Percentiles rank a stretch among this genome's conserved stretches.
These are phyloP conservation scores for Litchi chinensis DNA, from an alignment of 345 rosid genomes.

Conservation along the genomic window DNA sequence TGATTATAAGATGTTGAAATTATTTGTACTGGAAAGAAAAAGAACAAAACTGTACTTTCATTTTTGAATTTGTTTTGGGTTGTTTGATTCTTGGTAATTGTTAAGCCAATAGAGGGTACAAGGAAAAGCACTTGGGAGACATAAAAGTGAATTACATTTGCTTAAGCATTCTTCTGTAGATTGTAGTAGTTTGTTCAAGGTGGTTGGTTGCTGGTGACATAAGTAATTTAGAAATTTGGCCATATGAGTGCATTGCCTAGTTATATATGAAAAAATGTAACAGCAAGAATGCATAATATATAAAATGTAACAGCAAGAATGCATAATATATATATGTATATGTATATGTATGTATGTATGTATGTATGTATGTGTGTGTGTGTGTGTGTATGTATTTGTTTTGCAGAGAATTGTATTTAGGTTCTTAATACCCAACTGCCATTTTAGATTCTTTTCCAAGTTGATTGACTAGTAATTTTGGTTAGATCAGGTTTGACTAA, in stretches of 20 bases:
- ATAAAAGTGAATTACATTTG: neutral
- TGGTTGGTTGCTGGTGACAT: neutral
- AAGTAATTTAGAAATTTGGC: neutral
- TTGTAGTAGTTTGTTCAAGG: neutral
- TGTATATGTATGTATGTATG: no score
- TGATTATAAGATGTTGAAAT: neutral
- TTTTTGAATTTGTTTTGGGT: neutral
- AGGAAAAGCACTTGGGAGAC: neutral
- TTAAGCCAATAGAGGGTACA: neutral
- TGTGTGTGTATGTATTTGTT: no score
- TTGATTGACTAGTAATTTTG: neutral
- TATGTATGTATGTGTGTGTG: no score
- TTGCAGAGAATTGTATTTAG: neutral
- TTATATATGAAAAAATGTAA: no score
- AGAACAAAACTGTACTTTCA: neutral
- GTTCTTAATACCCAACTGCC: neutral
- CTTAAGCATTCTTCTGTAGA: neutral
- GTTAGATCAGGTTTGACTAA: constrained; percentile 51
- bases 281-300: neutral
- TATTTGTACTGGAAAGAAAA: neutral
- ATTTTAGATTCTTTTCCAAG: neutral
- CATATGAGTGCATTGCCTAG: neutral
- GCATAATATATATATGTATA: neutral
- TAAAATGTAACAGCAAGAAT: neutral
- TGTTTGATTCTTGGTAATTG: neutral